Conservation (phyloP, 2,329 filamentous ascomycete genomes). For the Bipolaris gigantea region DNA sequence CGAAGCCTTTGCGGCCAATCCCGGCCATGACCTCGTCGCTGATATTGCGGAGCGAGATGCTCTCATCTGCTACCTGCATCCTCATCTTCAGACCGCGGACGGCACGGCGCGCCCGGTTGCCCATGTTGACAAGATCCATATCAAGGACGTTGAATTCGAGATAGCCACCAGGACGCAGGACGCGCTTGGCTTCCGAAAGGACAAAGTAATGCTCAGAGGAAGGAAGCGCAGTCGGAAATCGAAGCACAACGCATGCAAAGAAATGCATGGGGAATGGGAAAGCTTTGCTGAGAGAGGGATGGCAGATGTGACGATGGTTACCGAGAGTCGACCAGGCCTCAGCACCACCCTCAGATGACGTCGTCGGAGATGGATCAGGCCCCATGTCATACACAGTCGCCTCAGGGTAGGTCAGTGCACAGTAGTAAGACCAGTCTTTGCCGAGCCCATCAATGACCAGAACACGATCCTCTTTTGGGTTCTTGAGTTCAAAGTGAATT, state of each 20-base stretch:
- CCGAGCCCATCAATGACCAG: slow-evolving; percentile 81
- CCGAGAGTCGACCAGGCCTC: slow-evolving; percentile 47
- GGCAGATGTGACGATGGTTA: slow-evolving; percentile 77
- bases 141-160: slow-evolving; percentile 80
- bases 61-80: slow-evolving; percentile 63
- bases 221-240: slow-evolving; percentile 72
- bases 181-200: slow-evolving; percentile 73
- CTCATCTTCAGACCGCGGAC: slow-evolving; percentile 72
- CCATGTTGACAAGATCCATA: slow-evolving; percentile 81
- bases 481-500: slow-evolving; percentile 68
- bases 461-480: slow-evolving; percentile 63
- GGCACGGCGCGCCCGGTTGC: slow-evolving; percentile 67
- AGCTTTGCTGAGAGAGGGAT: slow-evolving; percentile 62
- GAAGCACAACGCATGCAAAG: slow-evolving; percentile 74
- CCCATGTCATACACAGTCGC: slow-evolving; percentile 75
- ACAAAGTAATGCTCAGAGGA: slow-evolving; percentile 71
- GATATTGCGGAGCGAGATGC: slow-evolving; percentile 60
- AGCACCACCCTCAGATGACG: slow-evolving; percentile 15
- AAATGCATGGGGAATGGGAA: slow-evolving; percentile 77
- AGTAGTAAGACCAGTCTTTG: slow-evolving; percentile 90
- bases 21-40: slow-evolving; percentile 63
- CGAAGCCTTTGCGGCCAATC: slow-evolving; percentile 70
- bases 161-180: slow-evolving; percentile 75
- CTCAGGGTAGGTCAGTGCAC: slow-evolving; percentile 74
- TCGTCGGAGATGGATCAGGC: slow-evolving; percentile 31